Conservation (phyloP, 805 yeast genomes). For the Pichia scutulata region DNA sequence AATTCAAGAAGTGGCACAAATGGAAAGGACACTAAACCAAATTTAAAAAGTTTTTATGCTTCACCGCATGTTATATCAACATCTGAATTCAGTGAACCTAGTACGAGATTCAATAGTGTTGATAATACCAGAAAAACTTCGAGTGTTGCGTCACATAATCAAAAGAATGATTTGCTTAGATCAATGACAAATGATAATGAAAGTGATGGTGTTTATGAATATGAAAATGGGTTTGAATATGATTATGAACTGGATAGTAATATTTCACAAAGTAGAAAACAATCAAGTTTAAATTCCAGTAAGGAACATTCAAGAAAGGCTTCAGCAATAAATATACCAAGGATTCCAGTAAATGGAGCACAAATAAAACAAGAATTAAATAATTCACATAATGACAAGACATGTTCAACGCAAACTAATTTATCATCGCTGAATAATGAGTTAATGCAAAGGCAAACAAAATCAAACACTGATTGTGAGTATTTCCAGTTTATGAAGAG, state of each 20-base stretch:
- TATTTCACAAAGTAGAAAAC: not conserved
- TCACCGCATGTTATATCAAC: slow-evolving; percentile 5
- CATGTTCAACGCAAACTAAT: slow-evolving; percentile 3
- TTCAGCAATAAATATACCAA: not conserved
- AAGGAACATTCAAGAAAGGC: slow-evolving; percentile 3
- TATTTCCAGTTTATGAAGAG: slow-evolving; percentile 17
- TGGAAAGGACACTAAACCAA: not conserved
- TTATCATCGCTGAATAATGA: not conserved
- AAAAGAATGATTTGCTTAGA: not conserved
- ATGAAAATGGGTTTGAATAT: slow-evolving; percentile 14
- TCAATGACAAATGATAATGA: slow-evolving; percentile 1
- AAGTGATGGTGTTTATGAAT: slow-evolving; percentile 10
- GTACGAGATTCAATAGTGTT: slow-evolving; percentile 1
- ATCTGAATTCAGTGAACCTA: slow-evolving; percentile 1
- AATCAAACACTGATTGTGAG: slow-evolving; percentile 13
- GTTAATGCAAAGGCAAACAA: too few species aligned
- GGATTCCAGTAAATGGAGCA: too few species aligned
- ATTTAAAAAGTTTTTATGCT: not conserved
- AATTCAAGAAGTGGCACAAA: slow-evolving; percentile 1
- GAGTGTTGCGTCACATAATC: not conserved
- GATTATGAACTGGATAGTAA: slow-evolving; percentile 12
- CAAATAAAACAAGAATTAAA: not conserved
- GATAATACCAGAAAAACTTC: not conserved
- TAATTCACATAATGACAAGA: not conserved
- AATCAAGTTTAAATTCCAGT: not conserved